Evolutionary conservation across 257 asterid species (phyloP), one percentile per base, ranked within the genome.

Genomic region (Nicotiana knightiana): DNA sequence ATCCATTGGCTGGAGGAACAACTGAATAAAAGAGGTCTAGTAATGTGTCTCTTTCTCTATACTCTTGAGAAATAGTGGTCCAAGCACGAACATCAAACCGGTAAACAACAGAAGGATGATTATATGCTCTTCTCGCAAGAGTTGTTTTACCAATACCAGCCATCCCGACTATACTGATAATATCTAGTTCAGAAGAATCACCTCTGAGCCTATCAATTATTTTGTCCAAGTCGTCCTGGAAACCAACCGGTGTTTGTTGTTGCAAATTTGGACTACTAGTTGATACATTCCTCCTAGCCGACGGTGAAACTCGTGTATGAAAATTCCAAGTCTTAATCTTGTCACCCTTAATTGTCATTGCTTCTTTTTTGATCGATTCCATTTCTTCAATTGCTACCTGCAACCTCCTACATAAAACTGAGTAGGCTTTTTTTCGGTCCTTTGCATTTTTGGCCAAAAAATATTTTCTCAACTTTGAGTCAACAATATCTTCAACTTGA

Each of bases 81-180:
- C 89, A 86, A 32, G 87, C 89, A 55, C 84, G 87, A 9, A 81
- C 84, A 63, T 81, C 54, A 75, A 86, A 86, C 67, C 80, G 82
- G 57, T 81, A 53, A 17, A 77, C 83, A 26, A 84, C 77, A 70
- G 75, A 77, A 0, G 65, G 84, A 68, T 86, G 77, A 18, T 86
- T 84, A 70, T 81, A 86, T 28, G 82, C 79, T 48, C 53, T 81
- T 64, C 65, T 77, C 28, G 85, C 87, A 32, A 86, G 85, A 48
- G 89, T 86, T 53, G 89, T 67, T 67, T 67, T 67, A 67, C 76
- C 76, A 67, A 67, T 35, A 18, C 76, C 76, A 8, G 76, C 76
- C 89, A 86, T 86, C 6, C 89, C 89, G 9, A 84, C 87, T 46
- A 86, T 78, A 6, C 82, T 28, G 18, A 81, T n/a, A 78, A 83